Evolutionary conservation across 306 rosid genomes (phyloP), one percentile per base, ranked within the genome.

Genomic region (Astragalus glycyphyllos): DNA sequence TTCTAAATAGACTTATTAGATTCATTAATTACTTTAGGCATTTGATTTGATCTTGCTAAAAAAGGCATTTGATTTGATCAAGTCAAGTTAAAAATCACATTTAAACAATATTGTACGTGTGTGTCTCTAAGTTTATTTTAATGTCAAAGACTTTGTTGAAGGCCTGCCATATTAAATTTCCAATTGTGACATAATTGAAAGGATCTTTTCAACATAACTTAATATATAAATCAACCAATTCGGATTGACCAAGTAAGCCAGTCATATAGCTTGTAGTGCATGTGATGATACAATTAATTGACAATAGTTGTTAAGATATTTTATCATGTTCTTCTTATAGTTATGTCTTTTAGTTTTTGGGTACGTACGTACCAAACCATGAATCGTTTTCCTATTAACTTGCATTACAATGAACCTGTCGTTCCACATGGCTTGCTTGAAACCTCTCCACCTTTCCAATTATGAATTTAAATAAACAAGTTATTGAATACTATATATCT

Each of bases 371-470:
- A 61, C 6, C 16, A 40, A 37, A 61, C 51, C 0, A 60, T 0
- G 5, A 60, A 4, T 59, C 2, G 9, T 59, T 37, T 59, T 59
- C 14, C 5, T 15, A 61, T 61, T 16, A 40, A 7, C 34, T 57
- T 57, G 63, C 42, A 32, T 6, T 57, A 4, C 46, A 58, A 58
- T 34, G 14, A 34, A 34, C 29, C 12, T 14, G 6, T 10, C 8
- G 6, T 38, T 59, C 75, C 70, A 60, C 71, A 29, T 60, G 65
- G 49, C 57, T 76, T 49, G 6, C 41, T 48, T 10, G 46, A 32
- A 68, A 59, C 5, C 69, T 13, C 8, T 67, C 45, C 20, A 58
- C 59, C 12, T 58, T 58, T 57, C 49, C 58, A 38, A 5, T 12
- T 23, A 10, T n/a, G 34, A 75, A 10, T 58, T 65, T 9, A 45